These are phyloP conservation scores for Penicillium brevicompactum DNA, from an alignment of 2,329 filamentous ascomycete genomes.

Conservation along the genomic window DNA sequence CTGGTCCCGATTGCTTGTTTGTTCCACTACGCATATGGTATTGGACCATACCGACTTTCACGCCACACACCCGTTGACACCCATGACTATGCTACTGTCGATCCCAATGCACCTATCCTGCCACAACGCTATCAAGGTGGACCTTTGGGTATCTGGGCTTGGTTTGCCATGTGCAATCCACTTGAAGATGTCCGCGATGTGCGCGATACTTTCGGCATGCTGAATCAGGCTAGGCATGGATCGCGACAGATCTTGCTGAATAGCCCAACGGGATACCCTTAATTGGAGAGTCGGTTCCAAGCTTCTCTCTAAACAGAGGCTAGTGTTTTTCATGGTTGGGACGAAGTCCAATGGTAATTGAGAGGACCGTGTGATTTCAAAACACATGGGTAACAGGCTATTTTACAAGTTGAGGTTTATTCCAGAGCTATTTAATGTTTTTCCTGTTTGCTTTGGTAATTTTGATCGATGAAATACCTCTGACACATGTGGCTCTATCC, in stretches of 20 bases:
- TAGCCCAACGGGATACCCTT: not conserved
- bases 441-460: too few relatives aligned
- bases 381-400: too few relatives aligned
- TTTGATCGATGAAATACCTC: too few relatives aligned
- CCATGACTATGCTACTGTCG: slow-evolving; percentile 8
- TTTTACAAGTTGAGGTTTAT: too few relatives aligned
- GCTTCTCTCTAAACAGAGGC: too few relatives aligned
- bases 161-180: slow-evolving; percentile 12
- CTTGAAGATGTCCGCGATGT: slow-evolving; percentile 11
- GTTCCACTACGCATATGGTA: slow-evolving; percentile 33
- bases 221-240: not conserved
- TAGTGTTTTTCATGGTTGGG: too few relatives aligned
- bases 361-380: too few relatives aligned
- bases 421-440: too few relatives aligned
- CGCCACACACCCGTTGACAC: not conserved
- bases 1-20: slow-evolving; percentile 36
- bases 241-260: not conserved
- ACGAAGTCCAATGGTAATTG: too few relatives aligned
- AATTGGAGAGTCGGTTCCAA: not conserved
- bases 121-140: slow-evolving; percentile 15
- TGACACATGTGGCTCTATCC: too few relatives aligned
- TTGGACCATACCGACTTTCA: slow-evolving; percentile 21
- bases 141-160: slow-evolving; percentile 11
- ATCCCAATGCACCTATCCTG: not conserved
- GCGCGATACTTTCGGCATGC: not conserved